phyloP scores from a whole-genome alignment of 2,329 filamentous ascomycete species.

The Sclerotiophoma versabilis region DNA sequence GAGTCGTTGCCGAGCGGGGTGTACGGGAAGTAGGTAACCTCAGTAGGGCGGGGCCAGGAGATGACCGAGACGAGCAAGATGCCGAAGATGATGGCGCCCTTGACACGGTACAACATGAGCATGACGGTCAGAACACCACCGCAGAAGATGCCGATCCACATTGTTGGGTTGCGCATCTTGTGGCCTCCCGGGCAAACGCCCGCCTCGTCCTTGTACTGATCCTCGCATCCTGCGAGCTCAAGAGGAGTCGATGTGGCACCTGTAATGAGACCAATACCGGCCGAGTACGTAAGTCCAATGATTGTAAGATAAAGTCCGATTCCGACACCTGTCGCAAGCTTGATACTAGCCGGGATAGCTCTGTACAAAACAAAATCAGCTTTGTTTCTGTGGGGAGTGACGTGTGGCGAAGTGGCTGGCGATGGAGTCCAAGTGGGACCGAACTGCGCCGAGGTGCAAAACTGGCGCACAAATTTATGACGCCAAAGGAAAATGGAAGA shows the following conservation, averaged over 20 bases:
- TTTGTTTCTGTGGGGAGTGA: conserved; percentile 61
- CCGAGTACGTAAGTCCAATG: conserved; percentile 78
- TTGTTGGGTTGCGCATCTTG: conserved; percentile 82
- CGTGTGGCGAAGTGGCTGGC: conserved; percentile 15
- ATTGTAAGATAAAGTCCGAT: conserved; percentile 84
- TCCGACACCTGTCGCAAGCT: conserved; percentile 83
- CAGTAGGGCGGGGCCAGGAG: conserved; percentile 81
- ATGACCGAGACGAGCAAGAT: conserved; percentile 86
- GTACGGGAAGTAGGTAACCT: conserved; percentile 83
- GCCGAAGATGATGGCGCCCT: conserved; percentile 84
- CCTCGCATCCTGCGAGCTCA: conserved; percentile 76
- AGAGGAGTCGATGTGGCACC: conserved; percentile 73
- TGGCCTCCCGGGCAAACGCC: conserved; percentile 67
- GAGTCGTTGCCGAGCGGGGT: conserved; percentile 70
- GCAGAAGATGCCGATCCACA: conserved; percentile 91
- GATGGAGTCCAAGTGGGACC: conserved; percentile 18
- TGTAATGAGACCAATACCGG: conserved; percentile 80
- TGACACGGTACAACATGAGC: conserved; percentile 84
- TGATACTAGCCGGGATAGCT: conserved; percentile 82
- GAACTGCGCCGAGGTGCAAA: conserved; percentile 16
- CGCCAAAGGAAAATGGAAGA: conserved; percentile 14
- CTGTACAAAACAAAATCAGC: conserved; percentile 59
- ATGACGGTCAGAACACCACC: conserved; percentile 81
- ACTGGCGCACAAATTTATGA: conserved; percentile 15
- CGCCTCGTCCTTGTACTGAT: conserved; percentile 52